These are phyloP conservation scores for Colletotrichum filicis DNA, from an alignment of 2,329 filamentous ascomycete species.

Conservation along the genomic window DNA sequence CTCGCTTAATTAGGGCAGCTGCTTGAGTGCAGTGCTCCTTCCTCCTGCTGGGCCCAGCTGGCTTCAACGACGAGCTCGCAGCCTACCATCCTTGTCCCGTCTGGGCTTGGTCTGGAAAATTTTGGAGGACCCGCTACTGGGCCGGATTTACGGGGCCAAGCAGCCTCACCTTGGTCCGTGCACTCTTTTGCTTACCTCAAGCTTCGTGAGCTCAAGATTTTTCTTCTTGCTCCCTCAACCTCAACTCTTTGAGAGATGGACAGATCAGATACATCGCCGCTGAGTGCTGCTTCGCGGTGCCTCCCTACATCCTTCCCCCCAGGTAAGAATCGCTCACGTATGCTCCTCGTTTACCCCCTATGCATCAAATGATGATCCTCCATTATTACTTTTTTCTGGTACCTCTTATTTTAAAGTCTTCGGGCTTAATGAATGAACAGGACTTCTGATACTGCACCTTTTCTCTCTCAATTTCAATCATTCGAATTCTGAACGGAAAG, in stretches of 20 bases:
- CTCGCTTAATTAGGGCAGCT: constrained; percentile 58
- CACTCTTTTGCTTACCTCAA: constrained; percentile 27
- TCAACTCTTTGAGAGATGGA: constrained; percentile 4
- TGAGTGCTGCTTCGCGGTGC: neutral
- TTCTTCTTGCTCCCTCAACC: constrained; percentile 16
- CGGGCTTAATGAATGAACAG: constrained; percentile 81
- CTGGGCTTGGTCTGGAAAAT: constrained; percentile 8
- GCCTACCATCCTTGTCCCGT: neutral
- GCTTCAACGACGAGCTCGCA: too few species aligned
- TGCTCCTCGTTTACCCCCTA: constrained; percentile 24
- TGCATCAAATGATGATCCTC: constrained; percentile 76
- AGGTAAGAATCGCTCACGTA: constrained; percentile 46
- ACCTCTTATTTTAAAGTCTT: constrained; percentile 93
- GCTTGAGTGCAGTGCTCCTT: neutral
- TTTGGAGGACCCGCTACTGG: constrained; percentile 8
- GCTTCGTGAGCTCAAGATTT: constrained; percentile 22
- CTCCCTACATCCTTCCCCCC: neutral
- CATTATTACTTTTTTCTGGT: constrained; percentile 84
- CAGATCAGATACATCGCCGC: constrained; percentile 1
- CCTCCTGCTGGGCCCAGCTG: neutral
- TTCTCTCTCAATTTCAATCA: neutral
- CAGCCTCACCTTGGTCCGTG: constrained; percentile 20
- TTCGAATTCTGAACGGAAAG: neutral
- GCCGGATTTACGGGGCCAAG: neutral
- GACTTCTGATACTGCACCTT: constrained; percentile 77